Evolutionary conservation across 164 flowering plant genomes (phyloP), one percentile per base, ranked within the genome.

Genomic region (Santalum album): DNA sequence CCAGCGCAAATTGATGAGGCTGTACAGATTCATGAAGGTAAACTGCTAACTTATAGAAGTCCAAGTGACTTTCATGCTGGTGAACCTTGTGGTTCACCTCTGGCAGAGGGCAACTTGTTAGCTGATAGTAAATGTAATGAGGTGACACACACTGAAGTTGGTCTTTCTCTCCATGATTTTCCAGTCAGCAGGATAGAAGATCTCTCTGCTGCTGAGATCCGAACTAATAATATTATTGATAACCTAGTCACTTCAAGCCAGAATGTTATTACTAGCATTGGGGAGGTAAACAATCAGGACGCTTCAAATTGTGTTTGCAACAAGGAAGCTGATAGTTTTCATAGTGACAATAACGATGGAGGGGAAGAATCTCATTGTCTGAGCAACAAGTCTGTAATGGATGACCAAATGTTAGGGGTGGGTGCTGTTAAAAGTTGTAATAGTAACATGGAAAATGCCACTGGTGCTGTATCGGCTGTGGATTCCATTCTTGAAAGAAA

Each of bases 1-100:
- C 44, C 46, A 39, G 51, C 54, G 57, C 52, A 25, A 20, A 53
- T 42, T 59, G 74, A 68, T 49, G 59, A 27, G 54, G 49, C 53
- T 21, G 53, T 52, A 53, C 67, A 55, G n/a, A 17, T 49, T 56
- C 39, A 48, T 12, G 69, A 49, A 35, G 66, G 51, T 53, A 73
- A 65, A 17, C 35, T 48, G 36, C 64, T 66, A 56, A 65, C n/a
- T n/a, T n/a, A n/a, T n/a, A n/a, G n/a, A n/a, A n/a, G n/a, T n/a
- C n/a, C n/a, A n/a, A n/a, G n/a, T n/a, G n/a, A n/a, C n/a, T n/a
- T n/a, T n/a, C n/a, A n/a, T 55, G 56, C 35, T 51, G 39, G 47
- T 55, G 64, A 50, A 53, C 60, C 66, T 32, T 39, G 23, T 49
- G 38, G 15, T 45, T 25, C 54, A 45, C 50, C 60, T 23, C 40